Conservation (phyloP, 345 rosid genomes). For the Euphorbia lathyris region DNA sequence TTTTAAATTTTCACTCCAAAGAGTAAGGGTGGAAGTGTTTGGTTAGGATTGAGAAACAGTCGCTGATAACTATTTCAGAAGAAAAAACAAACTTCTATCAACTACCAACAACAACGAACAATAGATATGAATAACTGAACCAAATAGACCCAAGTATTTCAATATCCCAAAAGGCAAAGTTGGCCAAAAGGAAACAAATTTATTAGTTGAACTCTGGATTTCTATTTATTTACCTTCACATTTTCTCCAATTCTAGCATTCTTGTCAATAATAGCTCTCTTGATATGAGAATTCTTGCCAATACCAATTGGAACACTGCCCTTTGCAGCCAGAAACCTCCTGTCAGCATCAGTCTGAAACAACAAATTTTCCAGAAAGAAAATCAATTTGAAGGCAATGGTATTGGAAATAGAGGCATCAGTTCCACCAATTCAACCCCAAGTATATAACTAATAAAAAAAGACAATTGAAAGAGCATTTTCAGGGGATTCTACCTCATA, state of each 20-base stretch:
- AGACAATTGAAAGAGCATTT: not conserved
- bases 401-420: not conserved
- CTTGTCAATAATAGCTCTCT: slow-evolving; percentile 94
- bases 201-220: not conserved
- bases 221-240: slow-evolving; percentile 59
- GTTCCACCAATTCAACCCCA: slow-evolving; percentile 1
- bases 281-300: slow-evolving; percentile 79
- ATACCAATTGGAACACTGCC: slow-evolving; percentile 91
- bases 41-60: too few relatives aligned
- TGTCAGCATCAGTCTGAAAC: slow-evolving; percentile 79
- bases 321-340: slow-evolving; percentile 78
- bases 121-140: too few relatives aligned
- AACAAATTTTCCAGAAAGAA: not conserved
- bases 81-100: too few relatives aligned
- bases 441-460: not conserved
- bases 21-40: too few relatives aligned
- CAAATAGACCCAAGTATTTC: too few relatives aligned
- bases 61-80: too few relatives aligned
- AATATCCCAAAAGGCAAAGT: not conserved
- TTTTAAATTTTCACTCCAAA: too few relatives aligned
- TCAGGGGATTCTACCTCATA: slow-evolving; percentile 53
- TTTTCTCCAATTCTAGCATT: slow-evolving; percentile 86
- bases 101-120: too few relatives aligned
- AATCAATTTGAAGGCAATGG: slow-evolving; percentile 9
- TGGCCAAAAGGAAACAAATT: not conserved